Percentiles rank a stretch among this genome's conserved stretches.
These are phyloP conservation scores for Trametopsis cervina DNA, from an alignment of 768 basidiomycete genomes.

Conservation along the genomic window DNA sequence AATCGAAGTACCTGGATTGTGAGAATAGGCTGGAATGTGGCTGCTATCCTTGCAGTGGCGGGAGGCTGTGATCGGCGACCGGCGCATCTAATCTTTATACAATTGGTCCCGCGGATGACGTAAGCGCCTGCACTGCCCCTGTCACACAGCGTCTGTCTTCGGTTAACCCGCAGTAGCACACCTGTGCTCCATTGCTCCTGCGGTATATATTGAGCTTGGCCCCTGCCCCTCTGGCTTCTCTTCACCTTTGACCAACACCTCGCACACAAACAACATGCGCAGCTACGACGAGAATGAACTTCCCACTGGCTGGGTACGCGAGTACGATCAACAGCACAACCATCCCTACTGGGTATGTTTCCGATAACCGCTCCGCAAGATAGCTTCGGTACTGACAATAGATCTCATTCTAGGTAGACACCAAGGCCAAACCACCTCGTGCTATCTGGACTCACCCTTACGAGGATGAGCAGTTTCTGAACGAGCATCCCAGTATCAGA, in stretches of 20 bases:
- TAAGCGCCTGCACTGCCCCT: no score
- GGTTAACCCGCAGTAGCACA: no score
- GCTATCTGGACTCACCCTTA: conserved; percentile 70
- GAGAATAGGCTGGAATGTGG: no score
- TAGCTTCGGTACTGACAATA: no score
- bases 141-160: no score
- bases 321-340: conserved; percentile 35
- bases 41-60: no score
- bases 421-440: conserved; percentile 51
- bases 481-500: conserved; percentile 41
- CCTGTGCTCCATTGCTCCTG: no score
- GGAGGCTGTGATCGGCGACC: no score
- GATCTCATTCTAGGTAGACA: conserved; percentile 55
- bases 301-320: conserved; percentile 52
- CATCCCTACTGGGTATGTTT: conserved; percentile 44
- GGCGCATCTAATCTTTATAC: no score
- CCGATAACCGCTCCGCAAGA: not conserved
- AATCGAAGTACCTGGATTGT: no score
- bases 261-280: conserved; percentile 20
- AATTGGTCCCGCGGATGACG: no score
- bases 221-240: not conserved
- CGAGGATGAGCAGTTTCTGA: conserved; percentile 60
- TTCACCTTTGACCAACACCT: conserved; percentile 6
- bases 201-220: no score
- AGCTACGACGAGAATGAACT: conserved; percentile 29